Evolutionary conservation across 1,284 basidiomycete genomes (phyloP).

Genomic region (Grifola frondosa): DNA sequence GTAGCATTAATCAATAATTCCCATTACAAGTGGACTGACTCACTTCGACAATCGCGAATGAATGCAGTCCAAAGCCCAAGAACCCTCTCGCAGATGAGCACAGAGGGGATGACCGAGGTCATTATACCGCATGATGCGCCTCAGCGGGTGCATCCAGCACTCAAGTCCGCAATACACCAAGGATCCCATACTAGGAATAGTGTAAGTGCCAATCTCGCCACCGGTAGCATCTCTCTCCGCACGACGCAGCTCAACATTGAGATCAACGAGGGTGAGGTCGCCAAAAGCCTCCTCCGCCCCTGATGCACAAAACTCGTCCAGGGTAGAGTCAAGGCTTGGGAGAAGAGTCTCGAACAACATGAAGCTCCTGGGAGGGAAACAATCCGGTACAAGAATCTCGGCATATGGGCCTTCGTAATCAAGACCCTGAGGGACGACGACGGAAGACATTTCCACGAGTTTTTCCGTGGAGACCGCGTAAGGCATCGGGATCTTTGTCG

Average conservation of each 20-base stretch:
- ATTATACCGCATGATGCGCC: constrained; percentile 79
- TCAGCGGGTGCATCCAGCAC: constrained; percentile 89
- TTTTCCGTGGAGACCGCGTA: constrained; percentile 74
- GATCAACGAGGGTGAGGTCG: constrained; percentile 76
- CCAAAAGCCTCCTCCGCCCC: constrained; percentile 71
- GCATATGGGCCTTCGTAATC: constrained; percentile 69
- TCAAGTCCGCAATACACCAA: constrained; percentile 89
- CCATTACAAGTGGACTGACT: constrained; percentile 30
- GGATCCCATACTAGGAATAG: constrained; percentile 69
- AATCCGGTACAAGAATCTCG: constrained; percentile 78
- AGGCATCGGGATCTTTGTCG: constrained; percentile 49
- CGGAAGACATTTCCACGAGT: constrained; percentile 58
- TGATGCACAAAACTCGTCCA: constrained; percentile 69
- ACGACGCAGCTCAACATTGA: constrained; percentile 81
- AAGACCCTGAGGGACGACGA: constrained; percentile 50
- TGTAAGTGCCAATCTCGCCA: constrained; percentile 73
- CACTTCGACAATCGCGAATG: constrained; percentile 69
- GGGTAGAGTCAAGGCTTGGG: constrained; percentile 57
- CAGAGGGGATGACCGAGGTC: constrained; percentile 90
- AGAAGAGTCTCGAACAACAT: constrained; percentile 86
- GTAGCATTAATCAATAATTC: no score
- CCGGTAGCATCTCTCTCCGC: constrained; percentile 82
- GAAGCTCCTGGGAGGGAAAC: constrained; percentile 88
- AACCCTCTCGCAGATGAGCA: constrained; percentile 78
- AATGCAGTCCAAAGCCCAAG: constrained; percentile 88